Conservation (phyloP, 192 early-diverging fungal genomes). For the Linnemannia schmuckeri region DNA sequence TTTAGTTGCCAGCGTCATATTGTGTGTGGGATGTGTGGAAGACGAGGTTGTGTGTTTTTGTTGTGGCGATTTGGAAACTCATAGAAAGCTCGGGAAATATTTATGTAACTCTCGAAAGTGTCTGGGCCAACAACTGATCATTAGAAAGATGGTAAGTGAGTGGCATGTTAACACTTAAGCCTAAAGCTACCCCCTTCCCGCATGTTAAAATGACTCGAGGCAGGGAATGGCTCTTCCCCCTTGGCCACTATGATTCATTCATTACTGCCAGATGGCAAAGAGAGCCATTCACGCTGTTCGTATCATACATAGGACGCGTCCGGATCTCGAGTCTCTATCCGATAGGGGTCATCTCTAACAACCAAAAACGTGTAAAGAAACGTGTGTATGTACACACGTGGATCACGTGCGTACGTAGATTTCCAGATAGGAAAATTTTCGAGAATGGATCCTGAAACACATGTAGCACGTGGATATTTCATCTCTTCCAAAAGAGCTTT, state of each 20-base stretch:
- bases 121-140: too few species aligned
- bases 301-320: not conserved
- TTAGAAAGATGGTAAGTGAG: not conserved
- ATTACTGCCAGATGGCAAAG: not conserved
- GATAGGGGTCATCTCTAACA: not conserved
- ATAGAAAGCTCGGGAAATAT: constrained; percentile 1
- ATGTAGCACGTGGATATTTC: not conserved
- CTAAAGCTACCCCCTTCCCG: not conserved
- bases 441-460: not conserved
- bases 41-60: not conserved
- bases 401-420: not conserved
- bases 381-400: constrained; percentile 2
- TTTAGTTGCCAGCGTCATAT: constrained; percentile 28
- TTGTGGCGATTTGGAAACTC: not conserved
- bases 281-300: not conserved
- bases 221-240: not conserved
- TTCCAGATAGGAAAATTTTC: not conserved
- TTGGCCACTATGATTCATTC: not conserved
- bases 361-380: constrained; percentile 18
- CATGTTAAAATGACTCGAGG: not conserved
- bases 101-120: not conserved
- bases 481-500: not conserved
- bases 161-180: not conserved
- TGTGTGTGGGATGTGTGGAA: not conserved
- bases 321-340: not conserved